Percentiles rank a stretch among this genome's conserved stretches.
Conservation (phyloP, 768 basidiomycete species). For the Lentinus brumalis region DNA sequence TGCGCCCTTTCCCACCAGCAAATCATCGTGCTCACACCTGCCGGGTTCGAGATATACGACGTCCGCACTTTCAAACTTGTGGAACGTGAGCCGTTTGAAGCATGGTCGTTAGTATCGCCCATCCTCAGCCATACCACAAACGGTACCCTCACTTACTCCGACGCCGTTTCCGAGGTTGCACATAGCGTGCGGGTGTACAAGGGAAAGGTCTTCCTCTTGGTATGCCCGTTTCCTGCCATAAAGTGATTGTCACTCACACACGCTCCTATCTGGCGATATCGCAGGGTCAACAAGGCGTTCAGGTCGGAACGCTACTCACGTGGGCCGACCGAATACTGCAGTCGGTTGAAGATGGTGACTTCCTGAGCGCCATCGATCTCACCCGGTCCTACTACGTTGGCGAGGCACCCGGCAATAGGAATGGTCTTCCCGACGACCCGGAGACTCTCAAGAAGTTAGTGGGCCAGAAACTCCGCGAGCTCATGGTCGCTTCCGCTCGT, state of each 20-base stretch:
- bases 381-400: slow-evolving; percentile 80
- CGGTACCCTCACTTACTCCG: slow-evolving; percentile 49
- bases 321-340: slow-evolving; percentile 94
- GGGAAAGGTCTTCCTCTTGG: slow-evolving; percentile 88
- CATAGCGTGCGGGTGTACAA: slow-evolving; percentile 84
- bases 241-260: not conserved
- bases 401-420: slow-evolving; percentile 80
- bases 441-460: slow-evolving; percentile 63
- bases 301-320: slow-evolving; percentile 83
- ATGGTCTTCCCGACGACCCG: slow-evolving; percentile 76
- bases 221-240: slow-evolving; percentile 41
- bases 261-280: not conserved
- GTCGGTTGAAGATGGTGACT: slow-evolving; percentile 83
- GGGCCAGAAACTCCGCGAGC: slow-evolving; percentile 72
- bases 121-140: slow-evolving; percentile 48
- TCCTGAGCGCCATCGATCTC: slow-evolving; percentile 87
- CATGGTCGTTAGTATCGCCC: slow-evolving; percentile 56
- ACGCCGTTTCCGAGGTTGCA: slow-evolving; percentile 54
- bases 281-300: slow-evolving; percentile 65
- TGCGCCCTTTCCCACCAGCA: slow-evolving; percentile 47
- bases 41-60: slow-evolving; percentile 71
- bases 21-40: slow-evolving; percentile 61
- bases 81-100: slow-evolving; percentile 63
- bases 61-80: slow-evolving; percentile 54
- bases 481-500: slow-evolving; percentile 84